Base-by-base conservation (phyloP, 306 rosid species). In the Vicia villosa region DNA sequence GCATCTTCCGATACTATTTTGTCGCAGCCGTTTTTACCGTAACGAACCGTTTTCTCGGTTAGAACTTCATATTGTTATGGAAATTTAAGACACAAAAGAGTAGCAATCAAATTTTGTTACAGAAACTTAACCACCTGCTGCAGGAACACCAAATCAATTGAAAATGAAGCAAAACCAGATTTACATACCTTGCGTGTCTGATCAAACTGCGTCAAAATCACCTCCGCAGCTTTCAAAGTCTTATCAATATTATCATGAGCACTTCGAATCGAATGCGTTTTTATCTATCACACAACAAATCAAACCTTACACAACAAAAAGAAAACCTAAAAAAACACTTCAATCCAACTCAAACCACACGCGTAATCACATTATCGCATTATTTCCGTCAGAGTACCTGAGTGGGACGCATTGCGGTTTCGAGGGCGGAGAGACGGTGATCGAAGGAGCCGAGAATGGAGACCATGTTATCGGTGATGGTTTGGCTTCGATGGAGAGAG, bases 361-460 rank as follows among this genome's bases (percentile, higher is more conserved):
- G 20, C 67, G 2, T 40, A 55, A 79, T 76, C 79, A 73, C 71
- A 19, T 22, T 37, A 12, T 10, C 38, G 38, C 38, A 34, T 34
- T 34, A 7, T 34, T 34, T 30, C 34, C 34, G 38, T 5, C 9
- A 34, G 38, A 34, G 38, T 34, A 90, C 99, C 92, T 91, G 99
- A 80, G 97, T 94, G 19, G 99, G 99, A 51, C 97, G 95, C 96
- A 94, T 89, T 50, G 97, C 96, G 34, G 99, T 88, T 54, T 94
- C 97, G 11, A 94, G 89, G 5, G 97, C 91, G 43, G 99, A 94
- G 70, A 91, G 99, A 37, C 99, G 96, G 80, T 88, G 87, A 63
- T 94, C 97, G 67, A 94, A 94, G 68, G 99, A 94, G 30, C 99
- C 95, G 34, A 94, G 97, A 79, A 88, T 94, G 78, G 96, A 45